Percentiles rank a stretch among this genome's conserved stretches.
Evolutionary conservation across 441 rosid species (phyloP).

Genomic region (Brassica balearica): DNA sequence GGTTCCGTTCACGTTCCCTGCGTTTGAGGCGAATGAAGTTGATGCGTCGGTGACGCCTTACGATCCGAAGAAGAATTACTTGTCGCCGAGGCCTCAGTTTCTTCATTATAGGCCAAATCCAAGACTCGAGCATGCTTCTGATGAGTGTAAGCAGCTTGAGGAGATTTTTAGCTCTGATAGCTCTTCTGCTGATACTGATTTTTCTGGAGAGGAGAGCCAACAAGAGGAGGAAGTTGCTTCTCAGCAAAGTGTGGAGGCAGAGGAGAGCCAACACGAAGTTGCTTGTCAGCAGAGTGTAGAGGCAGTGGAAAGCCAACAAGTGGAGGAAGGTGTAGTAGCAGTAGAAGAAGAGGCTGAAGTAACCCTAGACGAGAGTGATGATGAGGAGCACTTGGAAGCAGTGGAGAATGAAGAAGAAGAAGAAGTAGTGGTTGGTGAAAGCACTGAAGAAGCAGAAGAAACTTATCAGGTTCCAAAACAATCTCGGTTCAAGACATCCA

Average conservation of each 20-base stretch:
- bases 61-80: conserved; percentile 79
- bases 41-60: conserved; percentile 72
- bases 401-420: conserved; percentile 34
- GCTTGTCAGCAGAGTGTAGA: conserved; percentile 28
- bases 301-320: conserved; percentile 35
- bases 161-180: conserved; percentile 59
- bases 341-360: conserved; percentile 34
- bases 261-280: conserved; percentile 48
- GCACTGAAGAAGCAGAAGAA: conserved; percentile 39
- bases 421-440: conserved; percentile 42
- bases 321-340: conserved; percentile 24
- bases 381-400: conserved; percentile 44
- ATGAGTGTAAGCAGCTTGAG: conserved; percentile 52
- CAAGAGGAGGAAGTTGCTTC: conserved; percentile 41
- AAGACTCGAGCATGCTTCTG: conserved; percentile 41
- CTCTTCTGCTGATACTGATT: conserved; percentile 65
- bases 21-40: conserved; percentile 65
- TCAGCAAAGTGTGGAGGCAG: conserved; percentile 25
- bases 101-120: conserved; percentile 82
- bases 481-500: conserved; percentile 50
- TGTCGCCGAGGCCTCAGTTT: conserved; percentile 88
- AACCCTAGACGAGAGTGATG: conserved; percentile 15
- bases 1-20: conserved; percentile 46
- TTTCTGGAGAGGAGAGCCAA: conserved; percentile 55
- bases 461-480: conserved; percentile 44